A percentile compares a stretch with the other conserved stretches of the same genome.
Conservation (phyloP, 805 yeast genomes). For the Cyberlindnera suaveolens region DNA sequence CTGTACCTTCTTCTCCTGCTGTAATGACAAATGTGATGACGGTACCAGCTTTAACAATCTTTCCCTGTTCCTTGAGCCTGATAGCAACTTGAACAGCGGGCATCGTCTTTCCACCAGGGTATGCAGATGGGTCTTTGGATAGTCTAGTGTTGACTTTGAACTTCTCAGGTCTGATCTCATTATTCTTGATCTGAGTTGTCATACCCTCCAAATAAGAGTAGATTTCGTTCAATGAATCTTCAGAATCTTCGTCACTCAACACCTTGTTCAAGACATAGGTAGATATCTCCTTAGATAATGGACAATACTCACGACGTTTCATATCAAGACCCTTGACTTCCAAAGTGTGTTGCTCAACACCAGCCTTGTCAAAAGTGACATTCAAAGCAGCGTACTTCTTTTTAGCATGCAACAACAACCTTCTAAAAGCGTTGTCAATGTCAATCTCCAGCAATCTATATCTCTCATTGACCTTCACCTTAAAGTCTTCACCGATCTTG, state of each 20-base stretch:
- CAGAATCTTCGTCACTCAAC: conserved; percentile 68
- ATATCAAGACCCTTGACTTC: conserved; percentile 97
- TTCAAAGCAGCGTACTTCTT: conserved; percentile 95
- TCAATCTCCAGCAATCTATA: conserved; percentile 87
- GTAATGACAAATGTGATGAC: conserved; percentile 86
- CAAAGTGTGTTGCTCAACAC: conserved; percentile 51
- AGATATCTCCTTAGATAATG: conserved; percentile 83
- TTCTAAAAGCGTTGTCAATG: conserved; percentile 86
- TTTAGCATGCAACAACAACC: conserved; percentile 83
- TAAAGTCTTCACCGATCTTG: conserved; percentile 79
- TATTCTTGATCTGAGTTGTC: conserved; percentile 47
- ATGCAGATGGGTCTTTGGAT: conserved; percentile 82
- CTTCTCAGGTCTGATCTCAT: conserved; percentile 59
- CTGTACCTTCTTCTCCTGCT: conserved; percentile 38
- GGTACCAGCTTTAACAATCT: conserved; percentile 79
- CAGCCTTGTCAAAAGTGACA: conserved; percentile 42
- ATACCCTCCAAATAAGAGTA: conserved; percentile 66
- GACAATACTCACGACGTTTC: conserved; percentile 95
- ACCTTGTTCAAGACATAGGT: conserved; percentile 66
- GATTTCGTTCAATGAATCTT: conserved; percentile 63
- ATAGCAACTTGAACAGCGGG: conserved; percentile 92
- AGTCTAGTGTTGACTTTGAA: conserved; percentile 80
- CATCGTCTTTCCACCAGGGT: conserved; percentile 74
- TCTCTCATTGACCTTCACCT: conserved; percentile 78
- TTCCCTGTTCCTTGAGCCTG: conserved; percentile 74